Evolutionary conservation across 768 basidiomycete species (phyloP).

Genomic region (Kwoniella shandongensis): DNA sequence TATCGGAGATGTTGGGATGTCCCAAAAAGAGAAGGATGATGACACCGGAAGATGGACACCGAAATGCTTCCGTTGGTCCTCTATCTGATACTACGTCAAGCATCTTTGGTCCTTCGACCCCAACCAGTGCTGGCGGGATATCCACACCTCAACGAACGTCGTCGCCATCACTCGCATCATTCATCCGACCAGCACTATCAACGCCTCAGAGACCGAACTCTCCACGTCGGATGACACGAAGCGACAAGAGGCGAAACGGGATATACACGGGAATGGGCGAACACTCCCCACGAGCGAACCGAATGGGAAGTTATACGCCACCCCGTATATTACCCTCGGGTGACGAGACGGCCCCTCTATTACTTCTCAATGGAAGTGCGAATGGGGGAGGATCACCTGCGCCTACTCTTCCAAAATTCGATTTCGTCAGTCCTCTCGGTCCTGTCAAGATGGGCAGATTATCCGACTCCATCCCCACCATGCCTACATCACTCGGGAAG

Average conservation of each 20-base stretch:
- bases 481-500: constrained; percentile 7
- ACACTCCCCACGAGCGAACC: constrained; percentile 28
- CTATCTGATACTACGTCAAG: constrained; percentile 2
- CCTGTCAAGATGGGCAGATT: constrained; percentile 31
- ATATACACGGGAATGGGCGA: constrained; percentile 35
- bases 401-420: constrained; percentile 33
- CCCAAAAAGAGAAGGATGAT: constrained; percentile 24
- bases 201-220: constrained; percentile 35
- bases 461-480: neutral
- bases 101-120: constrained; percentile 20
- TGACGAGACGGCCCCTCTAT: constrained; percentile 37
- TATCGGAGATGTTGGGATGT: constrained; percentile 4
- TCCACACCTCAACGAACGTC: constrained; percentile 18
- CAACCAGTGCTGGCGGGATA: neutral
- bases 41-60: neutral
- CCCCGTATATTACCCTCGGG: constrained; percentile 43
- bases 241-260: constrained; percentile 29
- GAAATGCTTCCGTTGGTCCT: constrained; percentile 1
- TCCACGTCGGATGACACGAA: constrained; percentile 25
- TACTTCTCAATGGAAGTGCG: no score
- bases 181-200: constrained; percentile 39
- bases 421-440: constrained; percentile 48
- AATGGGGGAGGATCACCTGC: constrained; percentile 19
- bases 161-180: constrained; percentile 28
- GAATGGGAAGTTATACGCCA: constrained; percentile 41